Conservation (phyloP, 2,329 filamentous ascomycete species). For the Ophiostoma triangulosporum region DNA sequence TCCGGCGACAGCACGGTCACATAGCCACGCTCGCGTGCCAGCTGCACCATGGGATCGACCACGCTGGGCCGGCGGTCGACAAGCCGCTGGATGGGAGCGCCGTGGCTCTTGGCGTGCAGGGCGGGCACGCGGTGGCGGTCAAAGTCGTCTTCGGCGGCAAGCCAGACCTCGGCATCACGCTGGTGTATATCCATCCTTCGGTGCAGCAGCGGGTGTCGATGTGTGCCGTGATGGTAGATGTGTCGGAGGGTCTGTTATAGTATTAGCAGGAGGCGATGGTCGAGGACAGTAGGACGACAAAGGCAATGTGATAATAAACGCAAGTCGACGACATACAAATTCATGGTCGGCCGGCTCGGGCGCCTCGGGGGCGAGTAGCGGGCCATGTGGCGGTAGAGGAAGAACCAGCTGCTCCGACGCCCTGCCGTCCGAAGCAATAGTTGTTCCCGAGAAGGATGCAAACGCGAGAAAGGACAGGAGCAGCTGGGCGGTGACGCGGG, state of each 20-base stretch:
- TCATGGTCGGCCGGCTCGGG: constrained; percentile 39
- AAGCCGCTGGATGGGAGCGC: constrained; percentile 64
- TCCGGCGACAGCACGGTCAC: constrained; percentile 54
- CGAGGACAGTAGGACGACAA: neutral
- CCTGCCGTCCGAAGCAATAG: constrained; percentile 17
- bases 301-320: too few species aligned
- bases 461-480: constrained; percentile 55
- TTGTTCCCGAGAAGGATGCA: constrained; percentile 23
- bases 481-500: constrained; percentile 48
- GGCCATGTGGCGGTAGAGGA: constrained; percentile 25
- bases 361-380: constrained; percentile 28
- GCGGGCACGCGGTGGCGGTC: constrained; percentile 35
- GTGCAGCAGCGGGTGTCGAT: constrained; percentile 65
- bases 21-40: constrained; percentile 54
- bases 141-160: constrained; percentile 46
- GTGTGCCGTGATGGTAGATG: constrained; percentile 82
- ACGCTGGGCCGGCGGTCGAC: constrained; percentile 62
- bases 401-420: constrained; percentile 30
- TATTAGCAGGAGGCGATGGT: neutral
- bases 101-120: constrained; percentile 49
- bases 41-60: constrained; percentile 65
- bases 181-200: constrained; percentile 56
- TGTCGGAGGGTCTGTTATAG: constrained; percentile 55
- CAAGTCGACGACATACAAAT: constrained; percentile 34
- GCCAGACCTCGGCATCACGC: constrained; percentile 45